A percentile compares a stretch with the other conserved stretches of the same genome.
Evolutionary conservation across 1,139 yeast species (phyloP).

Genomic region (Spencermartinsiella ligniputridi): DNA sequence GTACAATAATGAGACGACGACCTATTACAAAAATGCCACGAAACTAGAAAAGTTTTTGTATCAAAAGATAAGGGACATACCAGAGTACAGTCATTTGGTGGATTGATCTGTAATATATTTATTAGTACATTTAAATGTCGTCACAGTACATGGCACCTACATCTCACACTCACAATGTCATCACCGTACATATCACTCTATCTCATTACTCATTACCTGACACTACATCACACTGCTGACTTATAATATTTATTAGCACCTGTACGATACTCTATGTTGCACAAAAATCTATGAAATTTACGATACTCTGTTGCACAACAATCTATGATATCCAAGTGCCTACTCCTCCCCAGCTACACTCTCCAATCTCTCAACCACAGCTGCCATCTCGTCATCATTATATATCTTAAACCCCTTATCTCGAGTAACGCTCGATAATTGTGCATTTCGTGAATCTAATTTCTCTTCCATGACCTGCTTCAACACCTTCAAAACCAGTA

Average conservation of each 20-base stretch:
- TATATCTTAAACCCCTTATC: conserved; percentile 86
- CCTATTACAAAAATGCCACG: conserved; percentile 58
- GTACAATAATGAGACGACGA: conserved; percentile 31
- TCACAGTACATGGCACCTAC: too few species aligned
- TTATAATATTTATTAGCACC: too few species aligned
- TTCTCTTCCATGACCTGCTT: conserved; percentile 99
- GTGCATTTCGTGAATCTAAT: conserved; percentile 92
- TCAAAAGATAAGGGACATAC: conserved; percentile 74
- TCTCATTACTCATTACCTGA: too few species aligned
- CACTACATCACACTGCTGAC: too few species aligned
- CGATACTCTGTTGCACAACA: too few species aligned
- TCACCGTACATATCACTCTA: too few species aligned
- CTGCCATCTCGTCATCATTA: conserved; percentile 77
- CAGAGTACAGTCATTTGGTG: conserved; percentile 58
- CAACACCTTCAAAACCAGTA: conserved; percentile 79
- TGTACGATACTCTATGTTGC: too few species aligned
- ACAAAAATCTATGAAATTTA: too few species aligned
- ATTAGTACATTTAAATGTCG: background rate
- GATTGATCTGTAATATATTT: conserved; percentile 29
- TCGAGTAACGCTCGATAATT: conserved; percentile 85
- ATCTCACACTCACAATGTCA: too few species aligned
- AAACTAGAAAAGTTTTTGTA: conserved; percentile 86
- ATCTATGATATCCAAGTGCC: too few species aligned
- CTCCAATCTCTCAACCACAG: conserved; percentile 68
- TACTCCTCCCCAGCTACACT: conserved; percentile 64